Evolutionary conservation across 2,329 filamentous ascomycete genomes (phyloP), one percentile per base, ranked within the genome.

Genomic region (Diaporthe velutina): DNA sequence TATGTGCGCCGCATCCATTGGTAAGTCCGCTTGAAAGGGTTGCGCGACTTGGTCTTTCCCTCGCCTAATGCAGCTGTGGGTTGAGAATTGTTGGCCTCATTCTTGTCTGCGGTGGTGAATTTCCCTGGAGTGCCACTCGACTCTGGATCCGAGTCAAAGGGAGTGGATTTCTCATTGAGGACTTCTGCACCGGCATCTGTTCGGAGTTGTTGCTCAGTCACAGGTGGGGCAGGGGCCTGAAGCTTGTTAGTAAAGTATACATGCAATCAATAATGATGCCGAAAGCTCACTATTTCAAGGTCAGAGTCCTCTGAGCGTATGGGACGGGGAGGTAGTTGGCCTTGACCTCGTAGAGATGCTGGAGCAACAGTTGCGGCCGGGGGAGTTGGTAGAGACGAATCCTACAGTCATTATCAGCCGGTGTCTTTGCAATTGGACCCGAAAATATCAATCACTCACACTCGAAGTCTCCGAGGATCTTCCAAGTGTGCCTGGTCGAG

Each of bases 1-100:
- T 84, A 84, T 3, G 81, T 82, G 55, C 77, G 76, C 48, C 81
- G 78, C 70, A 83, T 80, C 57, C 78, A 76, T 30, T 75, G 71
- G 60, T 79, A 78, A n/a, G 75, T 33, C 33, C 80, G 78, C 50
- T 77, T 79, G 76, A 80, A 77, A 2, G 71, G 75, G 28, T 80
- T 80, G 55, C 76, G 77, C 57, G 64, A 76, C 40, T 78, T 78
- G 8, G 35, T 28, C 19, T 70, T 35, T 13, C 40, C 19, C 6
- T 61, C 54, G 7, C 33, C 10, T 19, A 38, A 28, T 35, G 28
- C 25, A 2, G 19, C 33, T 13, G 25, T 25, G 8, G 40, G 57
- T 61, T 74, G 55, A n/a, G 40, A 74, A 17, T 42, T 30, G 28
- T 76, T 68, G 19, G 72, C 68, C 48, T 76, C 72, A 17, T 74